Percentiles rank a stretch among this genome's conserved stretches.
Evolutionary conservation across 2,329 filamentous ascomycete genomes (phyloP).

Genomic region (Bipolaris zeicola): DNA sequence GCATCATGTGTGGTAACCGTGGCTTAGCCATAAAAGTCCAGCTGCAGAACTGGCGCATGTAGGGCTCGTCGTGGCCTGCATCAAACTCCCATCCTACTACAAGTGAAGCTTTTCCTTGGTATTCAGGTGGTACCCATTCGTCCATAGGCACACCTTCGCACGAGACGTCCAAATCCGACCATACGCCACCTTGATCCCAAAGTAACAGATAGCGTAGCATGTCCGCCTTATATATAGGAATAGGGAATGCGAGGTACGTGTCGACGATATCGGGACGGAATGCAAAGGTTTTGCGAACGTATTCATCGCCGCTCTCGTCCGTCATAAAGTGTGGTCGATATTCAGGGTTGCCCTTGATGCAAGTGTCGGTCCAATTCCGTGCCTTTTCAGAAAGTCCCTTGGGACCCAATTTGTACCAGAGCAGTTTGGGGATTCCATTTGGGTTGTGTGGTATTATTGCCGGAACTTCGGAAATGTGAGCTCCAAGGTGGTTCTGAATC

Average conservation of each 20-base stretch:
- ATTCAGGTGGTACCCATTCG: constrained; percentile 47
- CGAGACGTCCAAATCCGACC: constrained; percentile 50
- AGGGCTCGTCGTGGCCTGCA: constrained; percentile 22
- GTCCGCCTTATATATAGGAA: constrained; percentile 51
- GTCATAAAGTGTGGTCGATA: constrained; percentile 41
- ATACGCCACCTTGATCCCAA: constrained; percentile 50
- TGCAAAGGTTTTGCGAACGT: constrained; percentile 40
- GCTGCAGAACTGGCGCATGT: constrained; percentile 33
- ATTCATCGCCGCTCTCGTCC: constrained; percentile 37
- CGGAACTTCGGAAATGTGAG: not conserved
- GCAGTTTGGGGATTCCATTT: constrained; percentile 37
- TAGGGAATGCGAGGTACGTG: constrained; percentile 39
- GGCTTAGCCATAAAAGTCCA: constrained; percentile 43
- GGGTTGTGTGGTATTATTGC: not conserved
- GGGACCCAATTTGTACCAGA: constrained; percentile 52
- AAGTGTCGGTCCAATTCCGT: constrained; percentile 41
- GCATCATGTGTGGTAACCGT: constrained; percentile 27
- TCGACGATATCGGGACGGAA: constrained; percentile 48
- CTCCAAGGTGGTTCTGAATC: not conserved
- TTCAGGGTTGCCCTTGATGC: constrained; percentile 36
- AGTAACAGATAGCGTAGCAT: constrained; percentile 52
- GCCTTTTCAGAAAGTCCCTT: constrained; percentile 41
- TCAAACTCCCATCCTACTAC: constrained; percentile 52
- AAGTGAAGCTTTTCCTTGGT: constrained; percentile 35
- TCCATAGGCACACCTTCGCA: constrained; percentile 41